These are phyloP conservation scores for Athelia sp. DNA, from an alignment of 1,284 basidiomycete species.

Conservation along the genomic window DNA sequence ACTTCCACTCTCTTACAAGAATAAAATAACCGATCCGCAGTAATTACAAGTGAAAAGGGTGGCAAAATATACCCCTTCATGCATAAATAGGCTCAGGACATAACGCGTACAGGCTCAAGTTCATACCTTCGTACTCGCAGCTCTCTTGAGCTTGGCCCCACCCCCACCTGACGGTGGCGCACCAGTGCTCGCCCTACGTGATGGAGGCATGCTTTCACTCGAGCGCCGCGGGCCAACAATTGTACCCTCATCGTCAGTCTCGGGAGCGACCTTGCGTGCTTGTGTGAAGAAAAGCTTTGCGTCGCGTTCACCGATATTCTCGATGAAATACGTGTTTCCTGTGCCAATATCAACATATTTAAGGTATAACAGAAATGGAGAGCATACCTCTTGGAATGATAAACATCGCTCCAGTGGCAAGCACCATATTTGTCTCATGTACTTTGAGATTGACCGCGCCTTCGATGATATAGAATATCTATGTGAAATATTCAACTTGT, in stretches of 20 bases:
- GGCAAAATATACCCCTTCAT: no score
- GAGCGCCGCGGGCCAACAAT: constrained; percentile 6
- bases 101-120: no score
- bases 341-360: constrained; percentile 6
- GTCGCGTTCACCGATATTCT: constrained; percentile 80
- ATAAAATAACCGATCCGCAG: no score
- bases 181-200: not conserved
- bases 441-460: constrained; percentile 86
- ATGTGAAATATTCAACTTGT: not conserved
- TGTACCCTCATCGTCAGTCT: constrained; percentile 1
- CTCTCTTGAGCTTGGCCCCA: not conserved
- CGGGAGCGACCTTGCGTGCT: constrained; percentile 62
- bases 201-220: not conserved
- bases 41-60: no score
- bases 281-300: constrained; percentile 92
- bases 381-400: constrained; percentile 83
- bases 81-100: no score
- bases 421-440: constrained; percentile 72
- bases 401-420: constrained; percentile 85
- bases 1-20: no score
- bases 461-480: constrained; percentile 87
- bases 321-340: constrained; percentile 90
- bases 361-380: not conserved
- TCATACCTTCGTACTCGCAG: not conserved
- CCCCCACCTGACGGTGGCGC: not conserved